phyloP scores from a whole-genome alignment of 2,329 filamentous ascomycete species.

The Diplodia sapinea region DNA sequence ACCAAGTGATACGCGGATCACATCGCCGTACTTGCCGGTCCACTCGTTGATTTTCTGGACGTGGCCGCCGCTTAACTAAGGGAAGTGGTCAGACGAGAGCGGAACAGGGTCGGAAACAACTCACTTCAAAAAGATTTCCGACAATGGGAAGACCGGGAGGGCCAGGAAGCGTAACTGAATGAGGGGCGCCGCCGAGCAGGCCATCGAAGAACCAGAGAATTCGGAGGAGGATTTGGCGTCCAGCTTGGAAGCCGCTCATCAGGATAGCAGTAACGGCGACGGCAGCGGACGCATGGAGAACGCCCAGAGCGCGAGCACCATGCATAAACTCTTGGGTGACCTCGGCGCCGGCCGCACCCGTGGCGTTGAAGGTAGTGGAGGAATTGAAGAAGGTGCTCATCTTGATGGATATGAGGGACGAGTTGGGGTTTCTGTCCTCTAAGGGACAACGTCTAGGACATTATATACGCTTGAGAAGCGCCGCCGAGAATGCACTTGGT shows the following conservation, averaged over 20 bases:
- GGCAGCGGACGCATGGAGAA: constrained; percentile 5
- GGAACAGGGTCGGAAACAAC: neutral
- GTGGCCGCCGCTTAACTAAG: neutral
- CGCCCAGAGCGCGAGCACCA: neutral
- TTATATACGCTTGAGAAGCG: neutral
- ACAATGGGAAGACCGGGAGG: neutral
- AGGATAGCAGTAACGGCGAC: neutral
- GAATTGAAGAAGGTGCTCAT: constrained; percentile 4
- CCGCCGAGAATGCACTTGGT: neutral
- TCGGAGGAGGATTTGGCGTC: constrained; percentile 11
- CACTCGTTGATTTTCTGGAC: constrained; percentile 3
- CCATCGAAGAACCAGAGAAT: constrained; percentile 6
- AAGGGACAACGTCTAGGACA: neutral
- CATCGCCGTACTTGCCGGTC: constrained; percentile 8
- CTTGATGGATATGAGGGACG: neutral
- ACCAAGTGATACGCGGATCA: constrained; percentile 4
- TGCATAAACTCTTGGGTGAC: neutral
- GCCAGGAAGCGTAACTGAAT: neutral
- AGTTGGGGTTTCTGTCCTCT: neutral
- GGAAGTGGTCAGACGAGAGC: neutral
- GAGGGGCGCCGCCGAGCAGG: neutral
- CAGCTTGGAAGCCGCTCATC: neutral
- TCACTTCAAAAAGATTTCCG: neutral
- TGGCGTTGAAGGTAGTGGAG: neutral
- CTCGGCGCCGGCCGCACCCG: neutral